Evolutionary conservation across 2,329 filamentous ascomycete genomes (phyloP), one percentile per base, ranked within the genome.

Genomic region (Ophiocordyceps unilateralis): DNA sequence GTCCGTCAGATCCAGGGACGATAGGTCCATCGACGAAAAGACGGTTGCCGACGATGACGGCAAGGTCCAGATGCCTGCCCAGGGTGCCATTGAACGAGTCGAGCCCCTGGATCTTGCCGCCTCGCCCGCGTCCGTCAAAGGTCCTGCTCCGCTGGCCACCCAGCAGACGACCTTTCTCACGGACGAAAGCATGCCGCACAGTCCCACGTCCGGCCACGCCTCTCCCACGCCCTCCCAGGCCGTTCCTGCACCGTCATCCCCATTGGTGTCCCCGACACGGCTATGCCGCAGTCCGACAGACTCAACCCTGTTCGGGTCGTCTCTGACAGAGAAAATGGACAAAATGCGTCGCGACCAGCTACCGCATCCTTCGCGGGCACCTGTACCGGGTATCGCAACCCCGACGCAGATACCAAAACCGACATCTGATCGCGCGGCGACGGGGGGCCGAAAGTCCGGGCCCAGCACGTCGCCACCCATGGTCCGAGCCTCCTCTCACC

Each of bases 401-500:
- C 32, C 42, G 2, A n/a, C 46, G 14, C 54, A 56, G 21, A 46
- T 57, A 42, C 37, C 51, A 14, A 54, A 52, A 26, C 41, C 51
- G 23, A 48, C 47, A 14, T 44, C 52, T 3, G 65, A 68, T 11
- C 60, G 60, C n/a, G 54, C 53, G 7, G 19, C 12, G 7, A 46
- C 63, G 26, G n/a, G n/a, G n/a, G 58, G 64, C 24, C 66, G 72
- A 48, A 70, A 65, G 49, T 56, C 63, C 23, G 67, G 67, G 28
- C 53, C 62, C 43, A 62, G 55, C 37, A 57, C 64, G 17, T 71
- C 72, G 11, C 70, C 72, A 28, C 72, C 73, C 4, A 66, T 76
- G 51, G 55, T 68, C 40, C 67, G 73, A 40, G 63, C 72, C 2
- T 58, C 65, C n/a, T 71, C 72, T 1, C 70, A 74, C 43, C 71